Conservation (phyloP, 768 basidiomycete species). For the Tulasnella sp. region DNA sequence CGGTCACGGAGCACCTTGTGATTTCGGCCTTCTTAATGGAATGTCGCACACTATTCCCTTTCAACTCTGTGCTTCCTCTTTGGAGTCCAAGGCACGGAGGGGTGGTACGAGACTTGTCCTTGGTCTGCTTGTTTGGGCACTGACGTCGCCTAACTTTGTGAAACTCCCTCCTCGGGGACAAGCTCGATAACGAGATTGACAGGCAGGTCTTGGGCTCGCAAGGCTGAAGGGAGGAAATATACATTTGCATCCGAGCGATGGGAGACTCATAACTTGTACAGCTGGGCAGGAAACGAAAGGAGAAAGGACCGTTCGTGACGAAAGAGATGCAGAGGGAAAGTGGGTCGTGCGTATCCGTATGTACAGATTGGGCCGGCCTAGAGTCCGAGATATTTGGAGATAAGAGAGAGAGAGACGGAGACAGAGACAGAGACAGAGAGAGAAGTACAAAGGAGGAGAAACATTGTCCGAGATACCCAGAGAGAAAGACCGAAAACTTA, state of each 20-base stretch:
- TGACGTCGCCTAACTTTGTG: background rate
- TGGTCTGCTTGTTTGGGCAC: too few relatives aligned
- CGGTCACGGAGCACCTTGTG: background rate
- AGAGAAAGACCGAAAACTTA: background rate
- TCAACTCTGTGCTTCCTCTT: background rate
- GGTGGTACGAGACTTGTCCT: background rate
- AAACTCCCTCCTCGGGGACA: background rate
- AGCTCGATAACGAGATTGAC: background rate
- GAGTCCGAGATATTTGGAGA: constrained; percentile 6
- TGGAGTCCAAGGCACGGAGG: background rate
- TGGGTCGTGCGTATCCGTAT: background rate
- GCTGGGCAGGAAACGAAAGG: background rate
- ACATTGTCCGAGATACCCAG: constrained; percentile 2
- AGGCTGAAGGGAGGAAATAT: background rate
- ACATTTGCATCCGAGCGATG: background rate
- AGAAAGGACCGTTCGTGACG: background rate
- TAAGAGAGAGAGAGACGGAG: background rate
- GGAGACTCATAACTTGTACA: background rate
- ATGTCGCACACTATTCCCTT: background rate
- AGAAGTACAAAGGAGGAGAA: background rate
- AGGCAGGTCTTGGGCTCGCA: background rate
- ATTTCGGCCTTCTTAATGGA: background rate
- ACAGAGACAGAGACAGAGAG: background rate
- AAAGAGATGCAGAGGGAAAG: background rate
- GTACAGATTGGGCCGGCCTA: background rate